Base-by-base conservation (phyloP, 176 grass and related monocot genomes). In the Carex kokanica region DNA sequence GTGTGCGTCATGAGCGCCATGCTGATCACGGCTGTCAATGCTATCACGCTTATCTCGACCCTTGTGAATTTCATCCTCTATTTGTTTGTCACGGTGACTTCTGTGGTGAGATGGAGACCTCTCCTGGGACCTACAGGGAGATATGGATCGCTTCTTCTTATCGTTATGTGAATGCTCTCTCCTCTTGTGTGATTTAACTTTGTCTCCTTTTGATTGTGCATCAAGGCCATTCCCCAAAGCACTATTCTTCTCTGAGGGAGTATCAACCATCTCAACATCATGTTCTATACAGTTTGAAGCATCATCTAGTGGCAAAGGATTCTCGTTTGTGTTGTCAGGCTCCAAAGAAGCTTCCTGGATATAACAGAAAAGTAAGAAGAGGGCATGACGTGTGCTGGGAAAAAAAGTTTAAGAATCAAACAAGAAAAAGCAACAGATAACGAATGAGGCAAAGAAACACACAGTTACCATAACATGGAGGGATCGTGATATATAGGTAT, bases 41-140 rank as follows among this genome's bases (percentile, higher is more conserved):
- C 47, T 82, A 52, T 82, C 79, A 47, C 36, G 14, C 38, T 82
- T 82, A 27, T 64, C 59, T 82, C 36, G 38, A n/a, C 32, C 36
- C 53, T 58, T 60, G 1, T 10, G 52, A 61, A n/a, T 36, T 80
- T 38, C 53, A 55, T 80, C 14, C 47, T 80, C 52, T 12, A 6
- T 17, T 8, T 54, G 65, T 84, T 88, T 75, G 62, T 34, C n/a
- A 49, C 20, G 40, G 57, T 85, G 81, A 34, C 85, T 89, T 24
- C 32, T 85, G 32, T 47, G 81, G 64, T 58, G 56, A 52, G 60
- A 84, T 74, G 86, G 78, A 47, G 47, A 57, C 43, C 60, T 86
- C 15, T 97, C 84, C 62, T 78, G 84, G 15, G 10, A 88, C n/a
- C 18, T 83, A 78, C 61, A 25, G 0, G 84, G 80, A 16, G 84